Percentiles rank a stretch among this genome's conserved stretches.
Conservation (phyloP, 257 asterid species). For the Orobanche coerulescens region DNA sequence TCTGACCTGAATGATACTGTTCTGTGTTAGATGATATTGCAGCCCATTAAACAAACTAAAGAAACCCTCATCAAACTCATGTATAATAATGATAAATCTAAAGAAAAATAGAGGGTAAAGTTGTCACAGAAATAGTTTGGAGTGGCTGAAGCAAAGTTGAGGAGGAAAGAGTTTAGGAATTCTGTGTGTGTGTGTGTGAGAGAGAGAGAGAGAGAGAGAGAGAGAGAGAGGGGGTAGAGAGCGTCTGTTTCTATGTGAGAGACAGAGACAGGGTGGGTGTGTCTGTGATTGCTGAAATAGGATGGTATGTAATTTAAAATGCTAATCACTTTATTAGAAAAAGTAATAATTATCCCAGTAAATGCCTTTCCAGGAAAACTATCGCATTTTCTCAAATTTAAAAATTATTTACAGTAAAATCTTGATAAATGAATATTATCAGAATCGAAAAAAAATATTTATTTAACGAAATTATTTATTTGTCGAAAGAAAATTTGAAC, state of each 20-base stretch:
- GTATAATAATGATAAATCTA: neutral
- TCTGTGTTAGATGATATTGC: no score
- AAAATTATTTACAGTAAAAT: no score
- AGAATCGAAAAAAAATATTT: no score
- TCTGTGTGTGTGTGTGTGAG: neutral
- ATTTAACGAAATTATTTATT: no score
- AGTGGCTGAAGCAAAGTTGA: constrained; percentile 25
- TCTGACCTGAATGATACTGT: constrained; percentile 9
- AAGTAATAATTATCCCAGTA: no score
- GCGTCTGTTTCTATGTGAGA: neutral
- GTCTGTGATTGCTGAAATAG: no score
- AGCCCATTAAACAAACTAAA: neutral
- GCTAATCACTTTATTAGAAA: neutral
- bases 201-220: neutral
- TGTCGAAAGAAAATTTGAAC: no score
- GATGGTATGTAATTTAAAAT: neutral
- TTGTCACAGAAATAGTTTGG: constrained; percentile 10
- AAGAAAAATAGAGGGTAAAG: neutral
- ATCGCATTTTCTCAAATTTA: neutral
- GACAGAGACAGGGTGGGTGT: neutral
- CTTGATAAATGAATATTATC: no score
- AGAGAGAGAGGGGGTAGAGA: neutral
- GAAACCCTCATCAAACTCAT: constrained; percentile 8
- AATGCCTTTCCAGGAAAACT: neutral
- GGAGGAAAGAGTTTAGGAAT: neutral